phyloP scores from a whole-genome alignment of 2,329 filamentous ascomycete species.

The Dendryphion nanum region DNA sequence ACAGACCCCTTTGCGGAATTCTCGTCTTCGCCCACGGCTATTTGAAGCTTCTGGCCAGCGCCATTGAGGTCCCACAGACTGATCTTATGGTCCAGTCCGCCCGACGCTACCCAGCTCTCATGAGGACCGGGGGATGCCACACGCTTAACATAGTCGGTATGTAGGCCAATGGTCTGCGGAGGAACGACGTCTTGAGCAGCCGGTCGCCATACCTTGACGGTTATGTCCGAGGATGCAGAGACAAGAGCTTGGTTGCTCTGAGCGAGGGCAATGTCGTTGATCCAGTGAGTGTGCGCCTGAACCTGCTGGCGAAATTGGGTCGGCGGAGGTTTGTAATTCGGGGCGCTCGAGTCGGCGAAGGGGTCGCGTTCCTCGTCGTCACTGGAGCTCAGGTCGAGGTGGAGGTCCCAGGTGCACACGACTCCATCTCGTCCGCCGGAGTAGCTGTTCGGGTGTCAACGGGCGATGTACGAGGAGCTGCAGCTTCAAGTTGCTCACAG shows the following conservation, averaged over 20 bases:
- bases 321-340: slow-evolving; percentile 40
- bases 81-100: slow-evolving; percentile 88
- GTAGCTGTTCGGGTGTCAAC: slow-evolving; percentile 60
- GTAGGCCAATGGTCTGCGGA: slow-evolving; percentile 80
- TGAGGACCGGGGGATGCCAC: slow-evolving; percentile 72
- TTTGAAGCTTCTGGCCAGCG: slow-evolving; percentile 79
- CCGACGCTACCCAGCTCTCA: slow-evolving; percentile 87
- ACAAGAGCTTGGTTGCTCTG: slow-evolving; percentile 77
- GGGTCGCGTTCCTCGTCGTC: slow-evolving; percentile 41
- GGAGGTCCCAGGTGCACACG: slow-evolving; percentile 92
- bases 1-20: slow-evolving; percentile 86
- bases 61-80: slow-evolving; percentile 92
- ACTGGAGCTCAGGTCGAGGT: slow-evolving; percentile 60
- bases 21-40: slow-evolving; percentile 81
- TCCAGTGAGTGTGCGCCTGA: slow-evolving; percentile 90
- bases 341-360: slow-evolving; percentile 36
- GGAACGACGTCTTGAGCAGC: slow-evolving; percentile 61
- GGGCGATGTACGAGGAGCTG: slow-evolving; percentile 4
- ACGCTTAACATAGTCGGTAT: slow-evolving; percentile 95
- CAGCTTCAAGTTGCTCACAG: slow-evolving; percentile 60
- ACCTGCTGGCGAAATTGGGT: slow-evolving; percentile 62
- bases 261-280: slow-evolving; percentile 85
- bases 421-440: slow-evolving; percentile 94
- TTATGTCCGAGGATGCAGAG: slow-evolving; percentile 89
- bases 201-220: slow-evolving; percentile 90